Evolutionary conservation across 2,329 filamentous ascomycete genomes (phyloP), one percentile per base, ranked within the genome.

Genomic region (Kalmusia sp.): DNA sequence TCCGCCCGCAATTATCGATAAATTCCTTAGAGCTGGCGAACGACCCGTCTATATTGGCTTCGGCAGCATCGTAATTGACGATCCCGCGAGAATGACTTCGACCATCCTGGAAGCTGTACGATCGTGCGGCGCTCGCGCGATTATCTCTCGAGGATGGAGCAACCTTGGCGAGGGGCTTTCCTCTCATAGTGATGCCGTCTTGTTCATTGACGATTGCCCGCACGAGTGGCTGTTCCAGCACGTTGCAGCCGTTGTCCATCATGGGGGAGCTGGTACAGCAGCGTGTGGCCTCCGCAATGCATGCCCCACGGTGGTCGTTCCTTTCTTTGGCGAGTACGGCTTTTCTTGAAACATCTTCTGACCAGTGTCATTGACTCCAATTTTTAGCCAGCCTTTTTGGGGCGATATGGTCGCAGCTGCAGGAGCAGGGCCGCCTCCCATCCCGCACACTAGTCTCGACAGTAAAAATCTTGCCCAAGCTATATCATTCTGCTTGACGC

Each of bases 201-300:
- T 83, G 76, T 67, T 69, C 84, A 21, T 67, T 19, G 90, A 88
- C 19, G 93, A 93, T 65, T 87, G 88, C 38, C 91, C 91, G 0
- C 91, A 96, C 59, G 91, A 95, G 73, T 96, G 91, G 91, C 77
- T 96, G 0, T 96, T 96, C 71, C 80, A 90, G 57, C 85, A 83
- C 35, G 90, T 95, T 2, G 87, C 89, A 0, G 87, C 85, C 34
- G 91, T 96, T 1, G 87, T 93, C 4, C 91, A 96, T 65, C 91
- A 95, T 56, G 91, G 91, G 14, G 91, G 91, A 51, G 91, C 91
- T 3, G 91, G 91, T n/a, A 96, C 91, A 2, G 92, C 90, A 1
- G 90, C 91, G 0, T 90, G 90, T 0, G 91, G 91, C 6, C 87
- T 96, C 53, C 83, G 87, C 15, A 84, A 86, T 2, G 91, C 90